Evolutionary conservation across 768 basidiomycete genomes (phyloP).

Genomic region (Rhodotorula toruloides): DNA sequence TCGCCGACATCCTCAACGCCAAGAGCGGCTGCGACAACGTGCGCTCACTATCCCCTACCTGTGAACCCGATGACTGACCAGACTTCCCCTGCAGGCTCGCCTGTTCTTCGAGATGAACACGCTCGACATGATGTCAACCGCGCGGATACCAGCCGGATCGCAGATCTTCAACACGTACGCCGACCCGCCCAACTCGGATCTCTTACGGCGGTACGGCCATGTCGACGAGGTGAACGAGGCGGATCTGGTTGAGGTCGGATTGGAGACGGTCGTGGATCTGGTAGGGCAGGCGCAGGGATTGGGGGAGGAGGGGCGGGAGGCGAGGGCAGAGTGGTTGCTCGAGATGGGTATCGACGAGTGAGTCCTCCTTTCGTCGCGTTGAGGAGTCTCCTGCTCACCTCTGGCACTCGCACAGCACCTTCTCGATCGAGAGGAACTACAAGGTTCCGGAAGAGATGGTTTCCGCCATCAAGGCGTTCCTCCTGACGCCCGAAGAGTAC

Average conservation of each 20-base stretch:
- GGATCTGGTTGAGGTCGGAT: conserved; percentile 41
- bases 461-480: conserved; percentile 63
- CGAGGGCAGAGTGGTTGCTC: conserved; percentile 87
- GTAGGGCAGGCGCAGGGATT: conserved; percentile 21
- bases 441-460: conserved; percentile 56
- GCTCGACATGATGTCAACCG: conserved; percentile 76
- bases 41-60: conserved; percentile 40
- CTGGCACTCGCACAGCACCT: no score
- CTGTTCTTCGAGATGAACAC: conserved; percentile 69
- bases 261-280: conserved; percentile 38
- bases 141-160: conserved; percentile 64
- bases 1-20: conserved; percentile 95
- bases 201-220: conserved; percentile 90
- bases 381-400: neutral
- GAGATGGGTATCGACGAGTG: conserved; percentile 87
- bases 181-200: conserved; percentile 80
- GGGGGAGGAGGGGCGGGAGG: conserved; percentile 47
- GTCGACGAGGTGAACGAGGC: conserved; percentile 57
- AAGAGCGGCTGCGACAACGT: conserved; percentile 79
- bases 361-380: neutral
- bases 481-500: conserved; percentile 59
- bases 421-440: conserved; percentile 55
- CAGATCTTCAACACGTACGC: conserved; percentile 99
- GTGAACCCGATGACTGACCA: neutral
- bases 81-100: conserved; percentile 58